Base-by-base conservation (phyloP, 768 basidiomycete species). In the Suillus subluteus region DNA sequence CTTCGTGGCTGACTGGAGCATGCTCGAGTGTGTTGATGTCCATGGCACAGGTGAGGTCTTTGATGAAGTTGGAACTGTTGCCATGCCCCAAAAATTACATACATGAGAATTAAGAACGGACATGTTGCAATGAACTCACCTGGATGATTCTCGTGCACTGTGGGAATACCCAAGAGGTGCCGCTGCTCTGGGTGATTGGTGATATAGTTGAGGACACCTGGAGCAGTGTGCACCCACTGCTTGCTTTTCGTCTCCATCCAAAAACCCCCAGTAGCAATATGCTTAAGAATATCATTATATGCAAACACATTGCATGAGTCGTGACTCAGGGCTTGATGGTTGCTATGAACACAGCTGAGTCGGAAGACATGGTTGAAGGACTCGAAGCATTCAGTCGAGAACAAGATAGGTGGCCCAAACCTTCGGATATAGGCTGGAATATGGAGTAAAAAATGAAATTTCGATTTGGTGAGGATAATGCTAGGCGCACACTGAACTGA, bases 361-460 rank as follows among this genome's bases (percentile, higher is more conserved):
- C 70, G 63, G 16, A 78, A 78, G 2, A 80, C 67, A 1, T 72
- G 72, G 13, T 73, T 73, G 61, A 73, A 77, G 0, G 75, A 73
- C 38, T 79, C 74, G 41, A 69, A 79, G 0, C 56, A 52, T 46
- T 79, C 73, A 2, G 76, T 79, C 0, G 73, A 72, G 59, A 74
- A 78, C 0, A 75, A 61, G 3, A 78, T 68, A 0, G 76, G 68
- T 0, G 78, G 77, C 0, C 74, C 77, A 66, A 78, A 79, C 0
- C 61, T 64, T 3, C 63, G 30, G 41, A 79, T 76, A 41, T 69
- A 73, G 26, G 65, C 66, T 0, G 72, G 74, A 2, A 78, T 68
- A 23, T 78, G 75, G 5, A 77, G 30, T 0, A 79, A 64, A n/a
- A 79, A 73, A 63, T 79, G 77, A 30, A 77, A 77, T 41, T 79